Evolutionary conservation across 768 basidiomycete genomes (phyloP).

Genomic region (Suillus lakei): DNA sequence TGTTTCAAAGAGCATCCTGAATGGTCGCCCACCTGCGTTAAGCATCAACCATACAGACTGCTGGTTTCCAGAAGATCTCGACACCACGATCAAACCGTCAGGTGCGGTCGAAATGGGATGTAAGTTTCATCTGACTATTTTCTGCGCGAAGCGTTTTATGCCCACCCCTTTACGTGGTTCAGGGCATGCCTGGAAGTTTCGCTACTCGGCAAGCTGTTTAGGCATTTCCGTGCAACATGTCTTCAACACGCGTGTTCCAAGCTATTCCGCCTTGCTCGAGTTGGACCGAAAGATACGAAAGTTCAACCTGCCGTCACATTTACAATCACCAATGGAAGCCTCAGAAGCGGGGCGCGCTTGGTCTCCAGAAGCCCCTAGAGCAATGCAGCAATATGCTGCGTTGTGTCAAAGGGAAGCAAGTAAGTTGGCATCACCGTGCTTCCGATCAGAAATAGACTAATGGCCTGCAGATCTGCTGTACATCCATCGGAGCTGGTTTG

Average conservation of each 20-base stretch:
- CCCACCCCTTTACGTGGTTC: background rate
- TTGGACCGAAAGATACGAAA: constrained; percentile 56
- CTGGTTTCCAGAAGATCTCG: constrained; percentile 52
- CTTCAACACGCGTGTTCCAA: constrained; percentile 42
- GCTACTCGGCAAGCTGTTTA: constrained; percentile 50
- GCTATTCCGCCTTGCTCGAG: constrained; percentile 50
- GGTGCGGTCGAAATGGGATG: constrained; percentile 48
- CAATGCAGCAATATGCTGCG: constrained; percentile 52
- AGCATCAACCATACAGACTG: constrained; percentile 55
- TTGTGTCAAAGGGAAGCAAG: constrained; percentile 49
- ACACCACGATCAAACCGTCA: constrained; percentile 32
- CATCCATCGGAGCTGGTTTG: constrained; percentile 55
- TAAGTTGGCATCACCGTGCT: constrained; percentile 28
- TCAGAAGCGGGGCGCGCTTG: constrained; percentile 40
- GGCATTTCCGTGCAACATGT: constrained; percentile 47
- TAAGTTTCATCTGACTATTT: constrained; percentile 29
- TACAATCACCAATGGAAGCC: constrained; percentile 42
- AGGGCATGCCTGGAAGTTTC: constrained; percentile 52
- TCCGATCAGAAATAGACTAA: constrained; percentile 1
- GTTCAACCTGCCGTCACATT: constrained; percentile 49
- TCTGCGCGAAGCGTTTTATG: constrained; percentile 20
- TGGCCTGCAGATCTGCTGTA: constrained; percentile 43
- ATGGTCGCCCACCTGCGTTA: constrained; percentile 54
- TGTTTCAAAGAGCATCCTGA: constrained; percentile 45
- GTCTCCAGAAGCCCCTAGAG: constrained; percentile 42